Conservation (phyloP, 495 filamentous ascomycete species). For the Poronia punctata region DNA sequence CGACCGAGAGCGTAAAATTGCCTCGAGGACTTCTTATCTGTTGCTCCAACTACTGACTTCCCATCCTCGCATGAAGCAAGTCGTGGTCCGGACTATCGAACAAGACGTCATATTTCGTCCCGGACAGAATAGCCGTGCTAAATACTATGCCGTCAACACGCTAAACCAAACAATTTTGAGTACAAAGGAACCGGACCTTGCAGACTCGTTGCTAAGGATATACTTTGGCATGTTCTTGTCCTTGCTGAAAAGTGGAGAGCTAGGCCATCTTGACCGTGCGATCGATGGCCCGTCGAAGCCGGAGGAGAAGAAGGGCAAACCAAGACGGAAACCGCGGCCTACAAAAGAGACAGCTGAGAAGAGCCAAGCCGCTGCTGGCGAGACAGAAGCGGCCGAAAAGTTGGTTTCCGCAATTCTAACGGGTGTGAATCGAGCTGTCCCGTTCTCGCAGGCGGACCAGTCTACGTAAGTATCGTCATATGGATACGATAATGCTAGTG, state of each 20-base stretch:
- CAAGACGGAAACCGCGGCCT: slow-evolving; percentile 19
- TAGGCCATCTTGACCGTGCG: slow-evolving; percentile 20
- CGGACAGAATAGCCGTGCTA: slow-evolving; percentile 77
- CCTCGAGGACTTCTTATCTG: slow-evolving; percentile 84
- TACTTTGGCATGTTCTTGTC: slow-evolving; percentile 84
- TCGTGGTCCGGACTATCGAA: slow-evolving; percentile 77
- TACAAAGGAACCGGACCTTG: slow-evolving; percentile 72
- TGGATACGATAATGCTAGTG: neutral
- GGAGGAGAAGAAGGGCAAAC: slow-evolving; percentile 17
- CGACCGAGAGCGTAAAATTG: slow-evolving; percentile 87
- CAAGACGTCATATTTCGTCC: slow-evolving; percentile 80
- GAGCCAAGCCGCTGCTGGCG: slow-evolving; percentile 4
- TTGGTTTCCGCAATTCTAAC: slow-evolving; percentile 83
- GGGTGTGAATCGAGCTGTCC: slow-evolving; percentile 91
- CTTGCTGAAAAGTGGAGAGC: slow-evolving; percentile 54
- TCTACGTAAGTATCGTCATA: slow-evolving; percentile 49
- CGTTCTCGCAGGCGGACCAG: slow-evolving; percentile 77
- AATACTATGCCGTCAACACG: slow-evolving; percentile 93
- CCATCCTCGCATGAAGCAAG: slow-evolving; percentile 87
- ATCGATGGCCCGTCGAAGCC: slow-evolving; percentile 13
- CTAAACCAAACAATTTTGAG: slow-evolving; percentile 93
- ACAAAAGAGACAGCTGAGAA: slow-evolving; percentile 21
- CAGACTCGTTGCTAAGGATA: slow-evolving; percentile 71
- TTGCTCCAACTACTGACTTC: slow-evolving; percentile 80
- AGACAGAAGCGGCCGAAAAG: slow-evolving; percentile 70